Conservation (phyloP, 2,329 filamentous ascomycete genomes). For the Colletotrichum salicis region DNA sequence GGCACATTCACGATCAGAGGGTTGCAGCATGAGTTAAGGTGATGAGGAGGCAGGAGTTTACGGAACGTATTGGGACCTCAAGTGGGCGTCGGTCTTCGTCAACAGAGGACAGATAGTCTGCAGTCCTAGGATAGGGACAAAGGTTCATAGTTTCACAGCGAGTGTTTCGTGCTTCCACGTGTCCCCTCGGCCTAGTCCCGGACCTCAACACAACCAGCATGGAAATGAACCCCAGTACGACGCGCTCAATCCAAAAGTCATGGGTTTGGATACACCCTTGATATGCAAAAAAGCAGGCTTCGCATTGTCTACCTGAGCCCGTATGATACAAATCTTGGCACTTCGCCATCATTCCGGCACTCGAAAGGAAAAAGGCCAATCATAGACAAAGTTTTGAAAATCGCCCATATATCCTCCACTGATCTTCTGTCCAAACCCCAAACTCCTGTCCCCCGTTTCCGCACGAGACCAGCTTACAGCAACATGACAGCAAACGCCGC, state of each 20-base stretch:
- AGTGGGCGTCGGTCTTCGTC: no score
- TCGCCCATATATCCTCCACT: not conserved
- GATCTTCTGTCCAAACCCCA: not conserved
- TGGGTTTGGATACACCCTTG: not conserved
- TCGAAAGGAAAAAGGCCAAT: constrained; percentile 1
- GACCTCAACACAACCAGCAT: no score
- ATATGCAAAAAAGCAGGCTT: constrained; percentile 16
- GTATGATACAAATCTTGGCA: constrained; percentile 25
- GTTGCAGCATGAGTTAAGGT: no score
- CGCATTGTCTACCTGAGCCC: constrained; percentile 29
- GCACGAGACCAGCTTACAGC: constrained; percentile 1
- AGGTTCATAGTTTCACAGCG: no score
- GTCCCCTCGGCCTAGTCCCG: no score
- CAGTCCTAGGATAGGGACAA: no score
- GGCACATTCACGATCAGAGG: no score
- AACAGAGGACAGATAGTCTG: no score
- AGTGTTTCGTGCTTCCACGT: no score
- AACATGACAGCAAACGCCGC: constrained; percentile 22
- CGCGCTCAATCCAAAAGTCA: not conserved
- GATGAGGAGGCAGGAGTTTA: no score
- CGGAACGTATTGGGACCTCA: no score
- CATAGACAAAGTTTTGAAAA: constrained; percentile 6
- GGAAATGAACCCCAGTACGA: no score
- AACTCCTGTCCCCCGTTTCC: not conserved
- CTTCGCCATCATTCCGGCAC: constrained; percentile 1